Conservation (phyloP, 2,329 filamentous ascomycete genomes). For the Penicillium sp. region DNA sequence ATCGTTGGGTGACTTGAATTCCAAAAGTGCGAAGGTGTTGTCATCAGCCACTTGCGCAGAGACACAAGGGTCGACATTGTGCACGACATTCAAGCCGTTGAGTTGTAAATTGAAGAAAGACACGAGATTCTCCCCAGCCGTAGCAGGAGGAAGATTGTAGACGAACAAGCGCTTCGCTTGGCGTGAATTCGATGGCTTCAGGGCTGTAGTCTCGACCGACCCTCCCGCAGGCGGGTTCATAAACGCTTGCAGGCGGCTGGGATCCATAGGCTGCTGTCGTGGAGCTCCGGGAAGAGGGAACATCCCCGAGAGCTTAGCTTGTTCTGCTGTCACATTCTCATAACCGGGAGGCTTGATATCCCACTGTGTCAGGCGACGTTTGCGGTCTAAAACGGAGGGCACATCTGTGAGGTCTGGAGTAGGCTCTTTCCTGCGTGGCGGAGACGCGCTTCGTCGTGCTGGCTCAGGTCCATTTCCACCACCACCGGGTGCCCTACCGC, state of each 20-base stretch:
- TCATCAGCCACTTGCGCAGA: slow-evolving; percentile 77
- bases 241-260: slow-evolving; percentile 86
- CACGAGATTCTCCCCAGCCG: slow-evolving; percentile 69
- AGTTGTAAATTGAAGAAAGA: slow-evolving; percentile 94
- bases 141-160: slow-evolving; percentile 68
- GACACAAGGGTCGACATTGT: slow-evolving; percentile 75
- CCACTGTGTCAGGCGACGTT: slow-evolving; percentile 94
- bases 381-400: slow-evolving; percentile 74
- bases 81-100: slow-evolving; percentile 90
- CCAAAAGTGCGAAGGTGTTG: slow-evolving; percentile 73
- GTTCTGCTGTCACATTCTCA: slow-evolving; percentile 95
- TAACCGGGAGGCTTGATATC: slow-evolving; percentile 98
- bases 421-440: slow-evolving; percentile 85
- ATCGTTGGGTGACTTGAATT: slow-evolving; percentile 83
- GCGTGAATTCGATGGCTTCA: slow-evolving; percentile 88
- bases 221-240: slow-evolving; percentile 76
- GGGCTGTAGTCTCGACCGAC: slow-evolving; percentile 62
- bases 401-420: slow-evolving; percentile 90
- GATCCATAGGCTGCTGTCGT: slow-evolving; percentile 91
- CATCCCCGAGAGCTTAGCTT: slow-evolving; percentile 92
- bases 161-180: slow-evolving; percentile 90
- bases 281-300: slow-evolving; percentile 95
- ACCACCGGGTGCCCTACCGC: slow-evolving; percentile 22
- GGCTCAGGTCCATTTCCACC: background rate
- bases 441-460: slow-evolving; percentile 65